Conservation (phyloP, 306 rosid species). For the Morella rubra region DNA sequence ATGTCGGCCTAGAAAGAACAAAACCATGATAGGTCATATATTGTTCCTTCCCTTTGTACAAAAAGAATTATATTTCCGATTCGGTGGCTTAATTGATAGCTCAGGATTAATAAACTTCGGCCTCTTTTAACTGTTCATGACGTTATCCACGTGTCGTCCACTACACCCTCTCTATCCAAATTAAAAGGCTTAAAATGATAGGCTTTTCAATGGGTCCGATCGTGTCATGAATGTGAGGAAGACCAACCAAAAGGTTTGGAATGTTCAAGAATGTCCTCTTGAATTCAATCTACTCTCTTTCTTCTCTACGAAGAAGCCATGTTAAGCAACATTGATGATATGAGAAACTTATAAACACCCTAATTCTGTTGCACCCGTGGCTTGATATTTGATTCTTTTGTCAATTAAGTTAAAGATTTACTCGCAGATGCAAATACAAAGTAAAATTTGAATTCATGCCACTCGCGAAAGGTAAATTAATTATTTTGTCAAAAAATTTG, state of each 20-base stretch:
- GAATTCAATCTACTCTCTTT: too few species aligned
- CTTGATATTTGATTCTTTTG: too few species aligned
- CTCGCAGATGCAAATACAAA: too few species aligned
- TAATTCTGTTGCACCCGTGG: too few species aligned
- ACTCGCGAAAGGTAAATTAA: too few species aligned
- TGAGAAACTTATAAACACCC: too few species aligned
- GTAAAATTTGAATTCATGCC: too few species aligned
- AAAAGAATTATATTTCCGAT: not conserved
- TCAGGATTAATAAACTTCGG: not conserved
- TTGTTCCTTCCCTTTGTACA: not conserved
- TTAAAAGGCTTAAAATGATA: not conserved
- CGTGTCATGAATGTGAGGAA: not conserved
- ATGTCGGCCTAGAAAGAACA: not conserved
- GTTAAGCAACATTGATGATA: too few species aligned
- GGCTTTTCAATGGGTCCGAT: not conserved
- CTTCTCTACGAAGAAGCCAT: too few species aligned
- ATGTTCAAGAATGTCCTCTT: not conserved
- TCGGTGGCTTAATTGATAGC: not conserved
- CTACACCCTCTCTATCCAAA: not conserved
- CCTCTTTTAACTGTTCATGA: not conserved
- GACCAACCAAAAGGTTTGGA: not conserved
- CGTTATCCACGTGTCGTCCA: not conserved
- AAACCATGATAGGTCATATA: not conserved
- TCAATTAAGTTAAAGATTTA: too few species aligned
- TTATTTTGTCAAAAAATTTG: too few species aligned